Evolutionary conservation across 163 green algal species (phyloP).

Genomic region (Trebouxiophyceae sp.): DNA sequence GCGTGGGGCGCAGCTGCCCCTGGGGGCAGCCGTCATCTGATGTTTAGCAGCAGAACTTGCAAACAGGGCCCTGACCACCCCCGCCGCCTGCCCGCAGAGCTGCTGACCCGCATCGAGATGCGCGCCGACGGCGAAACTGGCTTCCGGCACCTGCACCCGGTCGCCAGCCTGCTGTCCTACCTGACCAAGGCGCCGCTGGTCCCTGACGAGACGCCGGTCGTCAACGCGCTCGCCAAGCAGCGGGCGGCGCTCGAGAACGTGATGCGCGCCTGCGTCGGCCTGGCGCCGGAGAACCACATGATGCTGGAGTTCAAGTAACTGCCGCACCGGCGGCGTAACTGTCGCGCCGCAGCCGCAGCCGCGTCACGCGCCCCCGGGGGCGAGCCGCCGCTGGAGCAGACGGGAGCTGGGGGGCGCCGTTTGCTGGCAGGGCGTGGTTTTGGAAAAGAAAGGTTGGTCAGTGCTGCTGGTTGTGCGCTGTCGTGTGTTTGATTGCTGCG

Average conservation of each 20-base stretch:
- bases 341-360: too few species aligned
- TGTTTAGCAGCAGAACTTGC: too few species aligned
- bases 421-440: background rate
- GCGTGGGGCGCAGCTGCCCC: too few species aligned
- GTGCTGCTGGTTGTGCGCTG: too few species aligned
- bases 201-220: slow-evolving; percentile 80
- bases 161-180: slow-evolving; percentile 92
- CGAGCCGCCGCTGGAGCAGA: background rate
- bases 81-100: slow-evolving; percentile 49
- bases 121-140: slow-evolving; percentile 61
- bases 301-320: slow-evolving; percentile 82
- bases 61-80: too few species aligned
- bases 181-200: slow-evolving; percentile 96
- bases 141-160: slow-evolving; percentile 83
- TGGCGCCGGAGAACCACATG: slow-evolving; percentile 97
- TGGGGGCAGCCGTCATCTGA: too few species aligned
- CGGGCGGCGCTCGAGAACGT: slow-evolving; percentile 98
- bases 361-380: background rate
- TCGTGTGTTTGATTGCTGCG: too few species aligned
- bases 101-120: slow-evolving; percentile 81
- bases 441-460: background rate
- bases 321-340: too few species aligned
- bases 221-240: slow-evolving; percentile 96
- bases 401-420: background rate
- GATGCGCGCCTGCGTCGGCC: slow-evolving; percentile 88